Evolutionary conservation across 306 rosid species (phyloP), one percentile per base, ranked within the genome.

Genomic region (Sophora flavescens): DNA sequence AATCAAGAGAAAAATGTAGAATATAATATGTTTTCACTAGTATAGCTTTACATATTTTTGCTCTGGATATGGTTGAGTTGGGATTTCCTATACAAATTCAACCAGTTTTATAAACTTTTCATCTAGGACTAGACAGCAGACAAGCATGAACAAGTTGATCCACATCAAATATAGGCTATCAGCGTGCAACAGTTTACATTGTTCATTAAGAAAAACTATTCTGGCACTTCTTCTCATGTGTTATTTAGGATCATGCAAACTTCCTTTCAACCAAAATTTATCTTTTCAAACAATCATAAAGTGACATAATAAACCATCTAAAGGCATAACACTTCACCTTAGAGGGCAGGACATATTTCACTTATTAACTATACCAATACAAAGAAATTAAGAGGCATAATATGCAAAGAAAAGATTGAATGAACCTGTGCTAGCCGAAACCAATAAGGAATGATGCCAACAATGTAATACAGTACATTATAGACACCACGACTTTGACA

Each of bases 381-480:
- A 42, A 56, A 48, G 45, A n/a, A 47, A 63, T 33, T n/a, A 45
- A 35, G 70, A 62, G 35, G 57, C 26, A 47, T 8, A 7, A 22
- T 22, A 22, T 14, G 17, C 9, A 11, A 58, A 81, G 18, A 57
- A 51, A 38, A 53, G 28, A 16, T 58, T 28, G 16, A 5, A 57
- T 42, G 64, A 61, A 86, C 93, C 91, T 91, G 93, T 35, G 87
- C 81, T 72, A 91, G 74, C 42, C 91, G 90, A 67, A 91, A 81
- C 92, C 90, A 87, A 66, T 63, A 91, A 28, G 96, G 90, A 66
- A 89, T 33, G 68, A 89, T 45, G 63, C 89, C 85, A 51, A 81
- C 75, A 33, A 84, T 61, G 84, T 86, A 84, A 80, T 84, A 84
- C 17, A 78, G 70, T 2, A 81, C 60, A 35, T 84, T 89, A 67